Percentiles rank a stretch among this genome's conserved stretches.
Conservation (phyloP, 805 yeast species). For the Groenewaldozyma salmanticensis region DNA sequence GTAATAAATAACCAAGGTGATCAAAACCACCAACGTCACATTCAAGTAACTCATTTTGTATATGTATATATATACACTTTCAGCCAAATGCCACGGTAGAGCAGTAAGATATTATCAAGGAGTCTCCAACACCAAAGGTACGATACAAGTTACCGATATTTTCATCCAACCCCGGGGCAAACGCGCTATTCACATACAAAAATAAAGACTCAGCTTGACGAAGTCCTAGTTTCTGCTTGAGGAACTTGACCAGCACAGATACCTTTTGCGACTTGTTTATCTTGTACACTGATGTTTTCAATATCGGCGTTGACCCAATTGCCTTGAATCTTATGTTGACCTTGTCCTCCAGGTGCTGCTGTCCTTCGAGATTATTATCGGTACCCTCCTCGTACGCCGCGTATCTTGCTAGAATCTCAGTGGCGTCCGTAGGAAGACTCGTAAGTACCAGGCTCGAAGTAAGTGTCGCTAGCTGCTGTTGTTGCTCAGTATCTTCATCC, state of each 20-base stretch:
- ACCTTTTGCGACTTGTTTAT: slow-evolving; percentile 38
- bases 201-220: slow-evolving; percentile 25
- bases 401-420: slow-evolving; percentile 21
- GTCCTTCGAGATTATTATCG: too few relatives aligned
- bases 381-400: slow-evolving; percentile 8
- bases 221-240: slow-evolving; percentile 30
- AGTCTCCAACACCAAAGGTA: slow-evolving; percentile 18
- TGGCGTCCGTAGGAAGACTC: slow-evolving; percentile 23
- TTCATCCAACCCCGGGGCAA: slow-evolving; percentile 33
- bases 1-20: too few relatives aligned
- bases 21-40: too few relatives aligned
- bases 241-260: slow-evolving; percentile 35
- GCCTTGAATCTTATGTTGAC: slow-evolving; percentile 42
- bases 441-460: slow-evolving; percentile 27
- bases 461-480: slow-evolving; percentile 19
- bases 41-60: too few relatives aligned
- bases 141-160: slow-evolving; percentile 23
- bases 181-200: slow-evolving; percentile 31
- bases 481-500: slow-evolving; percentile 20
- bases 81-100: slow-evolving; percentile 22
- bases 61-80: not conserved
- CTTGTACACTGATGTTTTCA: slow-evolving; percentile 37
- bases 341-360: too few relatives aligned
- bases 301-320: slow-evolving; percentile 43
- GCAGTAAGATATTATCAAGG: slow-evolving; percentile 19